Evolutionary conservation across 1,284 basidiomycete species (phyloP), one percentile per base, ranked within the genome.

Genomic region (Heterobasidion occidentale): DNA sequence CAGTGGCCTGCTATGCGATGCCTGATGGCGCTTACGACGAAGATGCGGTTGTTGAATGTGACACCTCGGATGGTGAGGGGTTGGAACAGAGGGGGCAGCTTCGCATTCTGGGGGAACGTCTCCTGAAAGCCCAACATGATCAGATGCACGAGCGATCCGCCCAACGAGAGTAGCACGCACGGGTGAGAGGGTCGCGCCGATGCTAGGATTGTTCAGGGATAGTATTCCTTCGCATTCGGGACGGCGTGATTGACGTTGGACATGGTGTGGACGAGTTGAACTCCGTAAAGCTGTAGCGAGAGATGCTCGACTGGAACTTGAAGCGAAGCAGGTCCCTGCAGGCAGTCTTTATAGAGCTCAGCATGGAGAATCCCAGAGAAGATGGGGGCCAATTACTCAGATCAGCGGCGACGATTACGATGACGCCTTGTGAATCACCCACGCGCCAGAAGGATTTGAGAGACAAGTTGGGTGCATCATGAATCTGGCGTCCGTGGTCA

Each of bases 31-130:
- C 67, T 56, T 38, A 70, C 70, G 14, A 83, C 85, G 61, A 81
- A 84, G 48, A 89, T 83, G 49, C 84, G 74, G 67, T 92, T 90
- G 67, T 87, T 86, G 75, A 92, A 88, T 2, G 75, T 78, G 1
- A 81, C 72, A 49, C 78, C 79, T 52, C 78, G 74, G 42, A 93
- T 77, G 2, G 74, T 84, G 52, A 92, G 64, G 2, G 87, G 83
- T 60, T 84, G 71, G 70, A 93, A 93, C 2, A 92, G 69, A 51
- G 75, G 68, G 0, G 88, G 88, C 0, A 79, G 56, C 73, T 68
- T n/a, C 11, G 38, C 38, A 60, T 79, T 79, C 57, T 72, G 71
- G 2, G 71, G 68, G 57, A 74, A 77, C n/a, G 66, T 59, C 7
- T 70, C 70, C 79, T 83, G 56, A 35, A n/a, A 42, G 2, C 7